These are phyloP conservation scores for Catharanthus roseus DNA, from an alignment of 257 asterid genomes.

Conservation along the genomic window DNA sequence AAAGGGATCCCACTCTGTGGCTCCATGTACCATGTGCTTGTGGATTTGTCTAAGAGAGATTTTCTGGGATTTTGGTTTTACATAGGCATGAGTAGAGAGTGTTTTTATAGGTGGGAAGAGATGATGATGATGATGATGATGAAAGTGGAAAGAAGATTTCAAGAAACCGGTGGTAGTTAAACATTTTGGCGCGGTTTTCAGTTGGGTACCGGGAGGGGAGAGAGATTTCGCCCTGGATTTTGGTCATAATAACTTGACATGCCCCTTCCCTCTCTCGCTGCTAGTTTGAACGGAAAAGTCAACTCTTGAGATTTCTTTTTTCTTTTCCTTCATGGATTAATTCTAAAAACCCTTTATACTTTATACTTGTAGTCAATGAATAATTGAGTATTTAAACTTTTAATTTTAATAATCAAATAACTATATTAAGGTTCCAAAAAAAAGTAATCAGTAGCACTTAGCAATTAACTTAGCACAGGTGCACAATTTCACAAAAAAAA, in stretches of 20 bases:
- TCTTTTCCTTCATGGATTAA: background rate
- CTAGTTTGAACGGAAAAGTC: too few species aligned
- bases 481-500: too few species aligned
- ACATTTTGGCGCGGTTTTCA: slow-evolving; percentile 12
- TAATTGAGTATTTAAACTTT: too few species aligned
- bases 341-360: too few species aligned
- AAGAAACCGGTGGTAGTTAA: background rate
- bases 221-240: background rate
- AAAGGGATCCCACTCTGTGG: slow-evolving; percentile 15
- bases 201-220: background rate
- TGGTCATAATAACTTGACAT: background rate
- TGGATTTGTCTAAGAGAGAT: background rate
- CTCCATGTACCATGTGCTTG: slow-evolving; percentile 8
- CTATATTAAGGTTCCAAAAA: too few species aligned
- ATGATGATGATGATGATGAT: too few species aligned
- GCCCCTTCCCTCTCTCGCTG: background rate
- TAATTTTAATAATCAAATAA: too few species aligned
- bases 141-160: background rate
- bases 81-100: background rate
- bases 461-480: too few species aligned
- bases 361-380: too few species aligned
- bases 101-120: background rate
- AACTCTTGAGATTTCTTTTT: background rate
- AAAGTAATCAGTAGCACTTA: too few species aligned
- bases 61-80: background rate